Percentiles rank a stretch among this genome's conserved stretches.
Conservation (phyloP, 73 alveolate genomes). For the Paramecium pentaurelia region DNA sequence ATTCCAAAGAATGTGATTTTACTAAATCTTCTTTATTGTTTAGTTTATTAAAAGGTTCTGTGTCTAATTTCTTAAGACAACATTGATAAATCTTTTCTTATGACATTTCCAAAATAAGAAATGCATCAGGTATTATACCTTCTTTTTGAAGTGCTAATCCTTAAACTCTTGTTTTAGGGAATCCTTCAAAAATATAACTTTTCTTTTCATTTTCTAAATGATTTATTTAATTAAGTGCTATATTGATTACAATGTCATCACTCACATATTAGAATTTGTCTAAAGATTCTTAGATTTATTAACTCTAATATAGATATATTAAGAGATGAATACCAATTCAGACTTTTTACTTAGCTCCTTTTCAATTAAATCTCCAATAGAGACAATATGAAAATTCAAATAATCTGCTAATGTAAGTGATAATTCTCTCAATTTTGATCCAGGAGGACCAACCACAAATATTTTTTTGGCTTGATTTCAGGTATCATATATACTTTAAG, state of each 20-base stretch:
- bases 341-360: conserved; percentile 82
- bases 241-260: conserved; percentile 85
- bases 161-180: conserved; percentile 93
- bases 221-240: conserved; percentile 75
- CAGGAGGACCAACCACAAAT: conserved; percentile 94
- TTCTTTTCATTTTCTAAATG: conserved; percentile 84
- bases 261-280: conserved; percentile 67
- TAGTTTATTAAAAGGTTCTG: conserved; percentile 19
- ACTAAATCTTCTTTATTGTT: conserved; percentile 36
- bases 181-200: conserved; percentile 92
- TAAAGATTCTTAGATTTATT: conserved; percentile 52
- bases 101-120: conserved; percentile 73
- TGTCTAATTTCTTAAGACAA: conserved; percentile 10
- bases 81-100: conserved; percentile 21
- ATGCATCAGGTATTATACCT: conserved; percentile 93
- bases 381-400: conserved; percentile 70
- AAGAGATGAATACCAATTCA: conserved; percentile 63
- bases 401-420: conserved; percentile 80
- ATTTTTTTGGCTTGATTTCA: conserved; percentile 74
- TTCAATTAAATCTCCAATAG: conserved; percentile 81
- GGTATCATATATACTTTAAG: conserved; percentile 50
- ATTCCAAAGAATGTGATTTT: conserved; percentile 58
- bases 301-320: conserved; percentile 50
- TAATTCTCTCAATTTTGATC: conserved; percentile 76
- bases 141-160: conserved; percentile 90